Base-by-base conservation (phyloP, 2,329 filamentous ascomycete species). In the Xylaria multiplex region DNA sequence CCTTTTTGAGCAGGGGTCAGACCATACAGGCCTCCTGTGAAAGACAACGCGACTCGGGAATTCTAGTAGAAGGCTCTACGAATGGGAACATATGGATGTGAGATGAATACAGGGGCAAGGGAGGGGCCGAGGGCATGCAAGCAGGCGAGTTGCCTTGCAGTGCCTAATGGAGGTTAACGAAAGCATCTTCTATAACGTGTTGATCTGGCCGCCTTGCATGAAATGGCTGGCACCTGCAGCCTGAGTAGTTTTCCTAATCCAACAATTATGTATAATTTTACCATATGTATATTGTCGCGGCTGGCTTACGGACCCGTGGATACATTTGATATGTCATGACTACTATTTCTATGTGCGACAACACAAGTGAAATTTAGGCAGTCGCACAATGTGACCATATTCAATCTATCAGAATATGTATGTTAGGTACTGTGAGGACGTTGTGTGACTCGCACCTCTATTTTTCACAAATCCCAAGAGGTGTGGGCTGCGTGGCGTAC, bases 61-160 rank as follows among this genome's bases (percentile, higher is more conserved):
- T 9, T 43, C 35, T 16, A 16, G 19, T 5, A 16, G 24, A 55
- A 4, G 8, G 24, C n/a, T 43, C 53, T 55, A 19, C 14, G 11
- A 19, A 43, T 3, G 9, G 14, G n/a, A 13, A 32, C 42, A 62
- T 49, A 49, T 19, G 16, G 14, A 35, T 14, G 16, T 5, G 46
- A 9, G 16, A 46, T 27, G 30, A 27, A 22, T 19, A 7, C 50
- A 30, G 46, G 6, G 42, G 24, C 49, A 55, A 1, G n/a, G n/a
- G n/a, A n/a, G n/a, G n/a, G n/a, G n/a, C n/a, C n/a, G 8, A 55
- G 49, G 32, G 45, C 9, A 16, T 56, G 24, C 32, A 62, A 57
- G 45, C 16, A 22, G 9, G 43, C 16, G n/a, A 2, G 19, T 43
- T 49, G 52, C 45, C 32, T 49, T 56, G n/a, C 19, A 40, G 14